These are phyloP conservation scores for Schoenoplectus triqueter DNA, from an alignment of 202 grass and related monocot species.

Conservation along the genomic window DNA sequence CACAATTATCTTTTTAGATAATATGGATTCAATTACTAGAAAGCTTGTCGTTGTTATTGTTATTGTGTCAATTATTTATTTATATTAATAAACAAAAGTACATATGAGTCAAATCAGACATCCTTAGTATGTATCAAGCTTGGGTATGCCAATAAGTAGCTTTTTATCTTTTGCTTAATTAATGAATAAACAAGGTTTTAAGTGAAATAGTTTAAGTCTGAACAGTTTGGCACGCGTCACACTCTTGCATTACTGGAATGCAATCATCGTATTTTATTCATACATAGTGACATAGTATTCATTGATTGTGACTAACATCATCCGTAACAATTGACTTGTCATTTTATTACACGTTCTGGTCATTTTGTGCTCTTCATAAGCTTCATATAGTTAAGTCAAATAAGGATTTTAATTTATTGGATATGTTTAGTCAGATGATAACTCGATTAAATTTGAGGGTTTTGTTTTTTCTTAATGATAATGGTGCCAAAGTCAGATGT, in stretches of 20 bases:
- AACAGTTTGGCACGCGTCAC: conserved; percentile 23
- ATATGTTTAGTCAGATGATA: not conserved
- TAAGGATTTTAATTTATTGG: not conserved
- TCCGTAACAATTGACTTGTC: conserved; percentile 28
- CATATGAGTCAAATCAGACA: not conserved
- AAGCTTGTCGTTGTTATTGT: not conserved
- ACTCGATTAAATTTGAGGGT: not conserved
- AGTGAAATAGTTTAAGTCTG: conserved; percentile 20
- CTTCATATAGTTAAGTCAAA: not conserved
- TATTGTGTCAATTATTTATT: not conserved
- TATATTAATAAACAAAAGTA: not conserved
- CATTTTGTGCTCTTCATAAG: not conserved
- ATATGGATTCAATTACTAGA: not conserved
- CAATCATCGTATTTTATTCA: not conserved
- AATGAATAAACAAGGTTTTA: not conserved
- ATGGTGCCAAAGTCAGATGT: too few species aligned
- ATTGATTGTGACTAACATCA: conserved; percentile 5
- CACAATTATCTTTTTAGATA: not conserved
- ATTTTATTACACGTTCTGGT: not conserved
- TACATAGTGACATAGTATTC: not conserved
- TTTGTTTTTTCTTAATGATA: not conserved
- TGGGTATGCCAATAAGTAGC: not conserved
- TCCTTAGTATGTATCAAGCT: not conserved
- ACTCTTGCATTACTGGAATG: conserved; percentile 26
- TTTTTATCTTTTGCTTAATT: conserved; percentile 16